phyloP scores from a whole-genome alignment of 78 protist genomes.

The Capsaspora owczarzaki region DNA sequence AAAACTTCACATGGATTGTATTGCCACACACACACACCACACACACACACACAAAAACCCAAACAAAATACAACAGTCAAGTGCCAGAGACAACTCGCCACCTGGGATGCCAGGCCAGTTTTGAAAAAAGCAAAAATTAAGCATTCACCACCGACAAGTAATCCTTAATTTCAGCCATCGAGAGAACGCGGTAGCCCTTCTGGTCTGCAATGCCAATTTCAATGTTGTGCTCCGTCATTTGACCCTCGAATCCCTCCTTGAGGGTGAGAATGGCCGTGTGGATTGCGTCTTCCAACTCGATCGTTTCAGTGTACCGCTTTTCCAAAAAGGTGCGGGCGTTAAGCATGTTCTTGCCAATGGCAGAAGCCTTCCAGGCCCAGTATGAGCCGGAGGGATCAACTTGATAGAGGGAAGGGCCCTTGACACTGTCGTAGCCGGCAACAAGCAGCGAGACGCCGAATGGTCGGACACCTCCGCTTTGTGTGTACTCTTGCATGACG shows the following conservation, averaged over 20 bases:
- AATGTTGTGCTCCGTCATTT: constrained; percentile 81
- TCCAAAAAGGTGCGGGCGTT: constrained; percentile 94
- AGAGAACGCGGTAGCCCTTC: constrained; percentile 22
- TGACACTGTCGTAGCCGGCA: constrained; percentile 78
- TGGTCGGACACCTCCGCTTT: constrained; percentile 98
- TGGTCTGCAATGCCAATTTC: constrained; percentile 79
- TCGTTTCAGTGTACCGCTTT: constrained; percentile 82
- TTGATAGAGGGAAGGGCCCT: constrained; percentile 93
- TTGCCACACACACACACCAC: too few relatives aligned
- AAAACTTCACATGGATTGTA: too few relatives aligned
- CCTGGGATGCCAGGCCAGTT: too few relatives aligned
- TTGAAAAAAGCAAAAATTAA: too few relatives aligned
- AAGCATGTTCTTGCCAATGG: constrained; percentile 91
- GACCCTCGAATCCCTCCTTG: constrained; percentile 84
- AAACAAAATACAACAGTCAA: too few relatives aligned
- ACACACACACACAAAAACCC: too few relatives aligned
- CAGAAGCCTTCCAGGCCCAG: constrained; percentile 99
- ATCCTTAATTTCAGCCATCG: constrained; percentile 74
- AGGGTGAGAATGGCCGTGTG: constrained; percentile 95
- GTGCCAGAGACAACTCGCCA: too few relatives aligned
- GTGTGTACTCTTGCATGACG: constrained; percentile 99
- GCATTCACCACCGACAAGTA: too few relatives aligned
- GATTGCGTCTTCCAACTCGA: constrained; percentile 96
- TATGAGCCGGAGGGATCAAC: constrained; percentile 89
- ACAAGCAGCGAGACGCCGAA: constrained; percentile 96